Evolutionary conservation across 148 eudicot species (phyloP), one percentile per base, ranked within the genome.

Genomic region (Rhododendron molle): DNA sequence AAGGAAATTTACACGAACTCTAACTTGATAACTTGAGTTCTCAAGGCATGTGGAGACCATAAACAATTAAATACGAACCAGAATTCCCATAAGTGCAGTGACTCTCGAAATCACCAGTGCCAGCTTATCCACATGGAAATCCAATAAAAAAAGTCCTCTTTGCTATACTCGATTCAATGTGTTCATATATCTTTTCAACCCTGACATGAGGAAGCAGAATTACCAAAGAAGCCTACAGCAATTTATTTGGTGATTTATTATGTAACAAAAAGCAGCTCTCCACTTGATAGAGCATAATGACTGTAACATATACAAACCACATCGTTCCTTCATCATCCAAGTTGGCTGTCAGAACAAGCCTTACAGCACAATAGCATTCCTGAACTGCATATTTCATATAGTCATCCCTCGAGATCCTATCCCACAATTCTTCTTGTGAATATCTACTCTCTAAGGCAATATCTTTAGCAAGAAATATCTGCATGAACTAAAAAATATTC

Each of bases 311-410:
- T 58, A 88, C 92, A 85, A 87, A 95, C 99, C 99, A 97, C 93
- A 92, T 90, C 88, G 88, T 94, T 73, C 98, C 99, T 90, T 93
- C 96, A 69, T 92, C 98, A 85, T 93, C 98, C 83, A 95, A 87
- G 79, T 95, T 92, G 58, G 91, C 91, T 50, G 88, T 92, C 84
- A 97, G 90, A 86, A 97, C 91, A 81, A 92, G 77, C 87, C 89
- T 94, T 85, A 94, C 69, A 76, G 91, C 87, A 87, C 90, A 86
- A 85, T 90, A 95, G 90, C 96, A 91, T 91, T 97, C 99, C 46
- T 88, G 86, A 90, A 97, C 99, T 76, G 98, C 99, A 91, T 93
- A 97, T 84, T 93, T 93, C 99, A 97, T 97, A 89, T 95, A 92
- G 54, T 97, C 99, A 81, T 97, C 99, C 90, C 89, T 94, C 44